phyloP scores from a whole-genome alignment of 257 asterid genomes.

The Solanum etuberosum region DNA sequence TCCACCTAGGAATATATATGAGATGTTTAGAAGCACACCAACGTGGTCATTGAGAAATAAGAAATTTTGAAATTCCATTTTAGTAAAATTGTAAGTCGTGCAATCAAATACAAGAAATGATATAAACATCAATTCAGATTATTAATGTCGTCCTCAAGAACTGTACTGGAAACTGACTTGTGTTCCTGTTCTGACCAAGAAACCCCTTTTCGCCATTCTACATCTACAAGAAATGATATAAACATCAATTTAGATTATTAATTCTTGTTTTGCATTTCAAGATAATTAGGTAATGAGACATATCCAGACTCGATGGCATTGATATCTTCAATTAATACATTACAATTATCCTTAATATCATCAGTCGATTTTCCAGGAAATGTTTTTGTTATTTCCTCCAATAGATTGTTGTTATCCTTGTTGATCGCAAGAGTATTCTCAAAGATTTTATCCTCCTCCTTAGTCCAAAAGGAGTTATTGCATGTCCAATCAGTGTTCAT shows the following conservation, averaged over 20 bases:
- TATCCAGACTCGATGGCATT: slow-evolving; percentile 20
- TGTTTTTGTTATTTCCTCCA: too few relatives aligned
- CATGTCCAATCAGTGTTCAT: slow-evolving; percentile 19
- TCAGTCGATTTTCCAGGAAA: slow-evolving; percentile 28
- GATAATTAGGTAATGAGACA: slow-evolving; percentile 14
- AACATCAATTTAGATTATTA: not conserved
- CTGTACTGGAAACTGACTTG: slow-evolving; percentile 5
- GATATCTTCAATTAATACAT: slow-evolving; percentile 16
- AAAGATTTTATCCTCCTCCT: slow-evolving; percentile 34
- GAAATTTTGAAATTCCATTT: not conserved
- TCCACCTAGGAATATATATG: not conserved
- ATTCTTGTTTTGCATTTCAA: not conserved
- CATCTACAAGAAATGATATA: not conserved
- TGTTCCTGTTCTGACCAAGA: slow-evolving; percentile 42
- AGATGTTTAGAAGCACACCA: not conserved
- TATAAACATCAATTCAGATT: not conserved
- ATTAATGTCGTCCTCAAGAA: not conserved
- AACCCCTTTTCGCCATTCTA: slow-evolving; percentile 2
- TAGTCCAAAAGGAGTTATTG: slow-evolving; percentile 21
- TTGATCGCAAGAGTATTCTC: slow-evolving; percentile 30
- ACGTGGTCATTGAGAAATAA: not conserved
- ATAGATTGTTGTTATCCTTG: too few relatives aligned
- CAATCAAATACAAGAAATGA: not conserved
- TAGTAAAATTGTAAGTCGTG: not conserved
- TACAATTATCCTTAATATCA: slow-evolving; percentile 22